Evolutionary conservation across 1,139 yeast genomes (phyloP).

Genomic region (Eremothecium cymbalariae): DNA sequence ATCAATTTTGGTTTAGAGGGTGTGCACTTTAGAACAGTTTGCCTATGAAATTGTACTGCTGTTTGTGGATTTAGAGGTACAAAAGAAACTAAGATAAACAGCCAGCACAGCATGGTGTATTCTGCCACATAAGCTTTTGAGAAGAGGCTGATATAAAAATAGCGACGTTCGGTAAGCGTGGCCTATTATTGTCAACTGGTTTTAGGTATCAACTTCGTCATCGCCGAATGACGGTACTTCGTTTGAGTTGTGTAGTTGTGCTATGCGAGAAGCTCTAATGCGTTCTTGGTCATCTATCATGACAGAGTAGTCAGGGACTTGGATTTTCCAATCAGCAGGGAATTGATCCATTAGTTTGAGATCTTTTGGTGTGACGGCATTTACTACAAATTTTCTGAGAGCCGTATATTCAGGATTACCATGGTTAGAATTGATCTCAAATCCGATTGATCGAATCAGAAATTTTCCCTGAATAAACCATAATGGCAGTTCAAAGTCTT

Average conservation of each 20-base stretch:
- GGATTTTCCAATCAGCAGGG: conserved; percentile 11
- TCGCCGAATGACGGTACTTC: conserved; percentile 29
- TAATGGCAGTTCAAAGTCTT: conserved; percentile 27
- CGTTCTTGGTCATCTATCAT: conserved; percentile 11
- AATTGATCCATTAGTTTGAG: conserved; percentile 24
- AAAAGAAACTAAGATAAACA: too few species aligned
- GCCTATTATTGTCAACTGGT: too few species aligned
- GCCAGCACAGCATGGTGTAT: too few species aligned
- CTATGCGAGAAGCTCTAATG: conserved; percentile 10
- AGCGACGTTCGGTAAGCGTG: too few species aligned
- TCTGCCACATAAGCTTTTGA: too few species aligned
- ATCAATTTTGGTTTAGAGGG: too few species aligned
- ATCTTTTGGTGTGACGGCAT: conserved; percentile 34
- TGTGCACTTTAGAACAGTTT: too few species aligned
- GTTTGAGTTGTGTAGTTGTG: conserved; percentile 11
- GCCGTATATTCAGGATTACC: conserved; percentile 33
- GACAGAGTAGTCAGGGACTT: conserved; percentile 12
- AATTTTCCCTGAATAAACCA: conserved; percentile 27
- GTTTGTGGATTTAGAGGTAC: too few species aligned
- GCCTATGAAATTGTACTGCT: too few species aligned
- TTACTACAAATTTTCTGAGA: conserved; percentile 30
- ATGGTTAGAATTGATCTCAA: conserved; percentile 29
- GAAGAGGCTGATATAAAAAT: too few species aligned
- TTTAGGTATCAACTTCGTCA: conserved; percentile 22
- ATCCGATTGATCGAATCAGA: conserved; percentile 28